Percentiles rank a stretch among this genome's conserved stretches.
Evolutionary conservation across 1,284 basidiomycete species (phyloP).

Genomic region (Ustilago cynodontis): DNA sequence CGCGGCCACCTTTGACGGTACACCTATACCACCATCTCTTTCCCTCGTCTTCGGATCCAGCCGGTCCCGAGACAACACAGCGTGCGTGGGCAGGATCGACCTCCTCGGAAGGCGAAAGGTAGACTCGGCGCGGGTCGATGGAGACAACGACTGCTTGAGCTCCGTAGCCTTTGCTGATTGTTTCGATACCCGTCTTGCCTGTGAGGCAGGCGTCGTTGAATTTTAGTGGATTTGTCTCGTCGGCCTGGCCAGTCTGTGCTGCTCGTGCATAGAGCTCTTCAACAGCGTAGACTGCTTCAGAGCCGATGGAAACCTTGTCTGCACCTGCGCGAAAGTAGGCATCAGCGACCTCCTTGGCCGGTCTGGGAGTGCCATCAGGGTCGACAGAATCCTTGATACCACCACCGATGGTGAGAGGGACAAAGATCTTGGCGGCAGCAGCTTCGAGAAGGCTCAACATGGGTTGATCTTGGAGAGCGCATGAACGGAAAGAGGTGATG

Average conservation of each 20-base stretch:
- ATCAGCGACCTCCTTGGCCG: constrained; percentile 93
- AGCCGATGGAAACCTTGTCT: constrained; percentile 95
- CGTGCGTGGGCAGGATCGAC: constrained; percentile 71
- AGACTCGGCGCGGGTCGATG: constrained; percentile 91
- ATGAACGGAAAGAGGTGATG: constrained; percentile 98
- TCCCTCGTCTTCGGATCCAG: constrained; percentile 74
- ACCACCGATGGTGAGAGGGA: constrained; percentile 98
- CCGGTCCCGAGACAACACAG: constrained; percentile 59
- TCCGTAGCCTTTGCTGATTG: constrained; percentile 91
- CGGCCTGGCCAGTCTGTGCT: constrained; percentile 79
- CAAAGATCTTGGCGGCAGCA: constrained; percentile 90
- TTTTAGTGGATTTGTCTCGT: constrained; percentile 59
- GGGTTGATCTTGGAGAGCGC: constrained; percentile 93
- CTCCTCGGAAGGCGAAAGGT: constrained; percentile 76
- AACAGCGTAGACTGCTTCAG: constrained; percentile 93
- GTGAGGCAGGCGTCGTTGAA: constrained; percentile 66
- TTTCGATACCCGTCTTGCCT: constrained; percentile 84
- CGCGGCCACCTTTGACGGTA: constrained; percentile 93
- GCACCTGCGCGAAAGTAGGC: constrained; percentile 97
- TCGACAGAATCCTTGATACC: constrained; percentile 97
- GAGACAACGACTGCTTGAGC: constrained; percentile 97
- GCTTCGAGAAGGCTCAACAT: constrained; percentile 95
- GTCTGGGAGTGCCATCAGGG: constrained; percentile 88
- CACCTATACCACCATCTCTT: constrained; percentile 98
- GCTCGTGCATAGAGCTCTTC: constrained; percentile 77